Percentiles rank a stretch among this genome's conserved stretches.
Evolutionary conservation across 768 basidiomycete genomes (phyloP).

Genomic region (Ephemerocybe angulata): DNA sequence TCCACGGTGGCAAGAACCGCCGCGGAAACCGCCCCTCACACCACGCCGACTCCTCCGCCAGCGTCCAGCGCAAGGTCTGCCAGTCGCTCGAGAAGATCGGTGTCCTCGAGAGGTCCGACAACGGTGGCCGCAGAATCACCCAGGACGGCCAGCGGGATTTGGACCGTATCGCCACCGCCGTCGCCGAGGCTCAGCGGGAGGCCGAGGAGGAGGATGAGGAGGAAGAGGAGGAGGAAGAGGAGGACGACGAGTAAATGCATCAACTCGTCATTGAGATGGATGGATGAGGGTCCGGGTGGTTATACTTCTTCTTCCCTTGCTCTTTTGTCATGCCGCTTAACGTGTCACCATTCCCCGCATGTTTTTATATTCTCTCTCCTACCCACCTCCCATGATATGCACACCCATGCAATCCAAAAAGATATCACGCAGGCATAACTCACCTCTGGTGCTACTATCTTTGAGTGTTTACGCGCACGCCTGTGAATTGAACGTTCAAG

Average conservation of each 20-base stretch:
- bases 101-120: conserved; percentile 88
- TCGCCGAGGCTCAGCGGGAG: conserved; percentile 74
- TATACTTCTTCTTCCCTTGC: conserved; percentile 1
- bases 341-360: conserved; percentile 7
- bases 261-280: neutral
- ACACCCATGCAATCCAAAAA: conserved; percentile 12
- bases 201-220: conserved; percentile 75
- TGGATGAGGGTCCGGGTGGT: conserved; percentile 3
- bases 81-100: conserved; percentile 99
- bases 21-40: conserved; percentile 96
- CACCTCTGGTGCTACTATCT: neutral
- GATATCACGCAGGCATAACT: conserved; percentile 2
- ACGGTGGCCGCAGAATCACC: conserved; percentile 93
- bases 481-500: neutral
- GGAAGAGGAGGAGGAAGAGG: conserved; percentile 63
- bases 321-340: conserved; percentile 2
- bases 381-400: conserved; percentile 7
- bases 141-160: conserved; percentile 97
- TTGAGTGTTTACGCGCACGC: neutral
- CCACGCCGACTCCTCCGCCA: conserved; percentile 81
- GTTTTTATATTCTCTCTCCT: too few relatives aligned
- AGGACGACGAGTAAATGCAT: conserved; percentile 50
- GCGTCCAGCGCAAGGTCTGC: conserved; percentile 92
- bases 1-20: conserved; percentile 93
- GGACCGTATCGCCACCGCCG: conserved; percentile 89